A percentile compares a stretch with the other conserved stretches of the same genome.
Evolutionary conservation across 441 rosid genomes (phyloP).

Genomic region (Gossypium lobatum): DNA sequence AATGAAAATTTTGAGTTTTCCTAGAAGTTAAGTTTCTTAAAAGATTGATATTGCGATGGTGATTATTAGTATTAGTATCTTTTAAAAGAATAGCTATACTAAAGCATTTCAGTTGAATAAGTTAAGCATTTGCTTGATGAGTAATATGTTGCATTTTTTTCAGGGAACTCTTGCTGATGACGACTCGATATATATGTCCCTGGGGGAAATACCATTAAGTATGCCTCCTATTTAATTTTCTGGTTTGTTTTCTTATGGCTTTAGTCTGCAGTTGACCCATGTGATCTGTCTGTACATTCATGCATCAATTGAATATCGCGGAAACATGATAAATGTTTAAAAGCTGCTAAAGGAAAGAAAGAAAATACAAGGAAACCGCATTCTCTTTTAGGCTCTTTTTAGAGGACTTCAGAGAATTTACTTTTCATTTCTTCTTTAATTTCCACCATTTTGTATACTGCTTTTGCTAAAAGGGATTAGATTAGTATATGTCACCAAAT

Average conservation of each 20-base stretch:
- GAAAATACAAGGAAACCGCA: not conserved
- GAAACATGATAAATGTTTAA: slow-evolving; percentile 5
- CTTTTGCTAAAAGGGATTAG: not conserved
- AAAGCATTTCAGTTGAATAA: slow-evolving; percentile 7
- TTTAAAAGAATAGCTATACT: not conserved
- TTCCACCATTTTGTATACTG: not conserved
- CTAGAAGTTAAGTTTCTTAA: slow-evolving; percentile 3
- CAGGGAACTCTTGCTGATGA: slow-evolving; percentile 85
- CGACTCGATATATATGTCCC: slow-evolving; percentile 90
- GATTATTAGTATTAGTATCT: not conserved
- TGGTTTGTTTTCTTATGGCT: slow-evolving; percentile 20
- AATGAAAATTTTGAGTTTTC: not conserved
- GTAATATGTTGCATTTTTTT: slow-evolving; percentile 17
- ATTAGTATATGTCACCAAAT: not conserved
- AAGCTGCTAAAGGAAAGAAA: not conserved
- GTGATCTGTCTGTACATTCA: not conserved
- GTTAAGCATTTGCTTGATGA: slow-evolving; percentile 4
- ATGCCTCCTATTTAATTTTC: slow-evolving; percentile 35
- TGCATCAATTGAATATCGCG: slow-evolving; percentile 16
- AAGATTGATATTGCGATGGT: not conserved
- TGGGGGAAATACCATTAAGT: slow-evolving; percentile 96
- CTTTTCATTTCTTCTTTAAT: not conserved
- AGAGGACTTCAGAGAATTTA: not conserved
- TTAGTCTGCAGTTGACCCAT: slow-evolving; percentile 20
- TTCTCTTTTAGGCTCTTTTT: not conserved